Conservation (phyloP, 768 basidiomycete species). For the Auricularia sp. region DNA sequence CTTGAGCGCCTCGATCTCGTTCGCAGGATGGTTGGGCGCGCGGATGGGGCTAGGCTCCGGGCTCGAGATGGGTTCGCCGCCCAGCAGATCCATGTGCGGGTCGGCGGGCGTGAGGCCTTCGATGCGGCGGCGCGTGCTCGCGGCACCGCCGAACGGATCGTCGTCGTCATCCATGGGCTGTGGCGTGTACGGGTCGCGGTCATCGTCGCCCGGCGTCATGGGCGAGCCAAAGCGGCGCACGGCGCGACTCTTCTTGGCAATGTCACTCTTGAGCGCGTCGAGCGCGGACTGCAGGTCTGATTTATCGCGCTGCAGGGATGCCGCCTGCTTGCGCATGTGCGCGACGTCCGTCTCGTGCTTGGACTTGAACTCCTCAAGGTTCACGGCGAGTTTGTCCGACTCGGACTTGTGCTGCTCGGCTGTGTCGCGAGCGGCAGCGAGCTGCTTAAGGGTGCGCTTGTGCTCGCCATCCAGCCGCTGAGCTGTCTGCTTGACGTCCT, state of each 20-base stretch:
- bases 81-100: constrained; percentile 37
- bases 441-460: constrained; percentile 65
- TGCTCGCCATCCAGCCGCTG: constrained; percentile 74
- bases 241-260: constrained; percentile 50
- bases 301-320: constrained; percentile 84
- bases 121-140: constrained; percentile 49
- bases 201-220: constrained; percentile 45
- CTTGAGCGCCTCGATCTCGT: constrained; percentile 73
- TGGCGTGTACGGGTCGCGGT: constrained; percentile 13
- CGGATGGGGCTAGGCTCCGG: constrained; percentile 54
- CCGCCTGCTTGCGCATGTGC: constrained; percentile 76
- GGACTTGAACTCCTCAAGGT: constrained; percentile 64
- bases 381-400: constrained; percentile 52
- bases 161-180: constrained; percentile 32
- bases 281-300: constrained; percentile 77
- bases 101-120: constrained; percentile 39
- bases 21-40: constrained; percentile 62
- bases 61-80: constrained; percentile 31
- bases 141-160: constrained; percentile 60
- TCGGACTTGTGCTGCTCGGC: constrained; percentile 84
- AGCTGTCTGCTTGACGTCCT: constrained; percentile 52
- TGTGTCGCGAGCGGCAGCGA: constrained; percentile 61
- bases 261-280: constrained; percentile 65
- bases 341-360: constrained; percentile 96
- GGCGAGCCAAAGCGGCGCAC: constrained; percentile 63